Base-by-base conservation (phyloP, 2,329 filamentous ascomycete genomes). In the Epichloe baconii region DNA sequence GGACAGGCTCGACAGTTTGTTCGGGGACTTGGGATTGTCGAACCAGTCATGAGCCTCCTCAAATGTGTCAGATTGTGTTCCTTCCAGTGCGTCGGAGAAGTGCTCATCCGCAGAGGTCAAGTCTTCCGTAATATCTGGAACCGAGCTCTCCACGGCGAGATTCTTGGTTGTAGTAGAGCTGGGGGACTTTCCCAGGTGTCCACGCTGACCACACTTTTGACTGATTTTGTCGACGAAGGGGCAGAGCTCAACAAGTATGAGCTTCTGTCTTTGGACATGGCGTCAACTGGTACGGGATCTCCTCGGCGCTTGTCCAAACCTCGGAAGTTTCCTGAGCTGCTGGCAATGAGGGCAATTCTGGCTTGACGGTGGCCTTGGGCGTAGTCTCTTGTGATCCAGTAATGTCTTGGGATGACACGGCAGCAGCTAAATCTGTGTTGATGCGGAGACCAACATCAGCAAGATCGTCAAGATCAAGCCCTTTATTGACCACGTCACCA, bases 321-420 rank as follows among this genome's bases (percentile, higher is more conserved):
- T 35, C 47, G 5, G 44, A 23, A n/a, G 37, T 34, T 34, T 57
- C 50, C 46, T 55, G 47, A 34, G 49, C n/a, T 15, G 52, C 34
- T 53, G 62, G 37, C n/a, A 54, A 42, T 23, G 42, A 48, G 7
- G 61, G 62, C 12, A 68, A 55, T 42, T 62, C 59, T 10, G 63
- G 65, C 51, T 54, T 61, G n/a, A 56, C 52, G 17, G 72, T 74
- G 4, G 82, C 82, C 54, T 80, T 86, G 1, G 86, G 85, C 1
- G 85, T 89, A 0, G 77, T 75, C 60, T 87, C 79, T 56, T 81
- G 71, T 5, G 83, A 86, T 44, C 74, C 82, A 8, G 81, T 67
- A 31, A 76, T 61, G 47, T 82, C 77, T 8, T 68, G 60, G 10
- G 64, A 60, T 4, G 67, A 62, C 2, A 60, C 56, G 19, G 64